phyloP scores from a whole-genome alignment of 495 filamentous ascomycete species.

The Pseudoneurospora amorphoporcata region DNA sequence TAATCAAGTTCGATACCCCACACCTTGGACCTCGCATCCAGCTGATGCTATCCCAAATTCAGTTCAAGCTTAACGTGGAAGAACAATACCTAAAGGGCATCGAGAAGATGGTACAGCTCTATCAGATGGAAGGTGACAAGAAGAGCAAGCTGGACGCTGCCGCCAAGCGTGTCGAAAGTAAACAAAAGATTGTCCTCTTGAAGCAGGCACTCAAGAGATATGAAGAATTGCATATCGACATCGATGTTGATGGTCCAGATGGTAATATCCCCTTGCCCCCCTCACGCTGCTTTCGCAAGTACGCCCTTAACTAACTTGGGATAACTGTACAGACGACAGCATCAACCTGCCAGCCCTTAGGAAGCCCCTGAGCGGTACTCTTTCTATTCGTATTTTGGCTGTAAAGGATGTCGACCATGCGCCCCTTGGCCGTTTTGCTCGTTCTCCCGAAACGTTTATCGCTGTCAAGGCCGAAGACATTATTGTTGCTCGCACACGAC shows the following conservation, averaged over 20 bases:
- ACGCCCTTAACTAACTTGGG: conserved; percentile 4
- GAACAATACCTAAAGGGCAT: conserved; percentile 99
- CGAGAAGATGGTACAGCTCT: conserved; percentile 98
- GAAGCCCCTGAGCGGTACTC: conserved; percentile 82
- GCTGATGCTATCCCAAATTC: conserved; percentile 95
- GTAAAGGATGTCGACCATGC: conserved; percentile 95
- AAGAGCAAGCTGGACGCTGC: conserved; percentile 92
- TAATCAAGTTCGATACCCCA: conserved; percentile 97
- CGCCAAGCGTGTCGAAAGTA: conserved; percentile 80
- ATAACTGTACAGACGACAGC: conserved; percentile 65
- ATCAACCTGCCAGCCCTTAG: conserved; percentile 89
- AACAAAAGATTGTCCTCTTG: conserved; percentile 92
- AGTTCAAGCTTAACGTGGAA: conserved; percentile 98
- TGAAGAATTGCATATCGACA: conserved; percentile 93
- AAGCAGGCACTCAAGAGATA: conserved; percentile 95
- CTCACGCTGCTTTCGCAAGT: neutral
- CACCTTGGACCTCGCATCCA: conserved; percentile 96
- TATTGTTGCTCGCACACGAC: conserved; percentile 78
- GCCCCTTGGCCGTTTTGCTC: conserved; percentile 70
- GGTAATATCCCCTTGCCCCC: conserved; percentile 43
- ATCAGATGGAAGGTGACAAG: conserved; percentile 95
- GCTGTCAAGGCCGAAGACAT: conserved; percentile 93
- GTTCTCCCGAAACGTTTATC: conserved; percentile 89
- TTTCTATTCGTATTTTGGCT: conserved; percentile 74
- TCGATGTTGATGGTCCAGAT: conserved; percentile 77